Conservation (phyloP, 768 basidiomycete genomes). For the Termitomyces sp. region DNA sequence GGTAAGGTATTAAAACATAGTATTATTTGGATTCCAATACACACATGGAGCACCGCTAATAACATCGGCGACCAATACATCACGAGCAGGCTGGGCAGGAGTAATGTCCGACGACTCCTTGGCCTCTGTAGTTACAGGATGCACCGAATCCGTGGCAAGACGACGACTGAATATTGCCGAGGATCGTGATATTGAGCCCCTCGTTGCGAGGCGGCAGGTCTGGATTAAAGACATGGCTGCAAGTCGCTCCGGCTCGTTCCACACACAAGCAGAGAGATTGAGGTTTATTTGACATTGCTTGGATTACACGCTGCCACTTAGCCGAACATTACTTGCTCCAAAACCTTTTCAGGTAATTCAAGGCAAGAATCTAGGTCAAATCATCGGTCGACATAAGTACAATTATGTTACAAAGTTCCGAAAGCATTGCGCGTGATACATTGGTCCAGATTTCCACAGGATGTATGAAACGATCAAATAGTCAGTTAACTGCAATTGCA, state of each 20-base stretch:
- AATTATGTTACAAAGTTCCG: slow-evolving; percentile 1
- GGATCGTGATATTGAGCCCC: slow-evolving; percentile 16
- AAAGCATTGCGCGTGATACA: background rate
- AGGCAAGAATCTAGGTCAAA: too few relatives aligned
- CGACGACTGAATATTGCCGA: slow-evolving; percentile 19
- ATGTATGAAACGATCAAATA: background rate
- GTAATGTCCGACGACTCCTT: slow-evolving; percentile 33
- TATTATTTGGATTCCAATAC: slow-evolving; percentile 14
- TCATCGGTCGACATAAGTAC: background rate
- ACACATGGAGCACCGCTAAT: slow-evolving; percentile 84
- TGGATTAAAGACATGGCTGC: slow-evolving; percentile 53
- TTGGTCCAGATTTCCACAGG: background rate
- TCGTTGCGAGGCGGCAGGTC: slow-evolving; percentile 26
- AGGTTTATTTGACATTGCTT: slow-evolving; percentile 8
- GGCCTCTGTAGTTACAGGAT: slow-evolving; percentile 22
- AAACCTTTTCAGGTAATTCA: too few relatives aligned
- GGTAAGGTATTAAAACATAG: background rate
- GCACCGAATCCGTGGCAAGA: slow-evolving; percentile 25
- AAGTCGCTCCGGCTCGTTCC: slow-evolving; percentile 6
- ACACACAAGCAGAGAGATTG: background rate
- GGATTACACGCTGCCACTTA: background rate
- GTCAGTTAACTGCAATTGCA: slow-evolving; percentile 4
- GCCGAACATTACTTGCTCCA: too few relatives aligned
- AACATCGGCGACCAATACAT: slow-evolving; percentile 72
- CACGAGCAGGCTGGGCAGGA: slow-evolving; percentile 41